phyloP scores from a whole-genome alignment of 2,329 filamentous ascomycete genomes.

The Didymella arachidicola region DNA sequence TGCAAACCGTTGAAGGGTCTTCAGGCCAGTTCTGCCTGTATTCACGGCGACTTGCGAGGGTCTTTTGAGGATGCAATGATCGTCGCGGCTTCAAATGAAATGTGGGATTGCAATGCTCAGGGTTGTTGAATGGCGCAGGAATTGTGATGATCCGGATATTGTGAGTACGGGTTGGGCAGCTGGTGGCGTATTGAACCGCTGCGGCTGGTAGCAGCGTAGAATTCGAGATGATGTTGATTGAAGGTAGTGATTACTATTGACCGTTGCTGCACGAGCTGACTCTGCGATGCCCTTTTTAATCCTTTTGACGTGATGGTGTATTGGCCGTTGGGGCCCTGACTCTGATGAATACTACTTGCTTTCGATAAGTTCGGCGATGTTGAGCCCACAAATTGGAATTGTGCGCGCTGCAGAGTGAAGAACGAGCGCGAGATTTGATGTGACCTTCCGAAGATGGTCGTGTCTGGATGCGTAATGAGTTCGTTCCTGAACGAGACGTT shows the following conservation, averaged over 20 bases:
- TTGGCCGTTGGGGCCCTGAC: constrained; percentile 9
- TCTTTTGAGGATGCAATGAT: neutral
- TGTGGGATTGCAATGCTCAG: constrained; percentile 10
- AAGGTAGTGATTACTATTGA: neutral
- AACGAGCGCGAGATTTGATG: neutral
- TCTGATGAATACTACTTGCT: neutral
- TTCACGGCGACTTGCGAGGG: neutral
- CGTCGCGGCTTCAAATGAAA: constrained; percentile 10
- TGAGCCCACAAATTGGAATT: constrained; percentile 2
- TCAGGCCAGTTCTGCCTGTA: neutral
- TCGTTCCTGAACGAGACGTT: constrained; percentile 13
- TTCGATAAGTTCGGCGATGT: neutral
- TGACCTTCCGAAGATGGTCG: constrained; percentile 1
- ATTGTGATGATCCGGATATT: neutral
- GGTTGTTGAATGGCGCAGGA: constrained; percentile 7
- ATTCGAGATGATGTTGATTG: no score
- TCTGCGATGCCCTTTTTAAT: neutral
- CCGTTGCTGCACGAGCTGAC: neutral
- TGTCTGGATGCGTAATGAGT: constrained; percentile 1
- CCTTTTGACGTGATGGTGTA: constrained; percentile 12
- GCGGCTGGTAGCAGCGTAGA: no score
- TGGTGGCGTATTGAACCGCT: neutral
- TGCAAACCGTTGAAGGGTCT: constrained; percentile 21
- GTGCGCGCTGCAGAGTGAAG: neutral
- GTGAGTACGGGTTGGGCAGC: neutral